These are phyloP conservation scores for Ceriops decandra DNA, from an alignment of 345 rosid species.

Conservation along the genomic window DNA sequence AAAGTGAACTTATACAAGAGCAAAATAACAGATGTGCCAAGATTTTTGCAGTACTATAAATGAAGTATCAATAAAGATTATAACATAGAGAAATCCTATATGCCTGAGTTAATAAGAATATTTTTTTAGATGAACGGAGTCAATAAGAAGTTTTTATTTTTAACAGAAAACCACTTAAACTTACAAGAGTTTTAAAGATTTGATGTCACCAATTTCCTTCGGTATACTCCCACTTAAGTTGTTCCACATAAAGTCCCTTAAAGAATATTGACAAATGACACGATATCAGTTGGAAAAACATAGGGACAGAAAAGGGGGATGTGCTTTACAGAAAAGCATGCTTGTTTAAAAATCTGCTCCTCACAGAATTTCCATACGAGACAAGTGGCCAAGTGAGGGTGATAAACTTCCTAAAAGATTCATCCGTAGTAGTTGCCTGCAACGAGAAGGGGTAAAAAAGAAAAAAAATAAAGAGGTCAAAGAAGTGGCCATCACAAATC, in stretches of 20 bases:
- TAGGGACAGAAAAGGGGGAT: background rate
- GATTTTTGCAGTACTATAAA: background rate
- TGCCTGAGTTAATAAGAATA: too few relatives aligned
- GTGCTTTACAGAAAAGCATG: background rate
- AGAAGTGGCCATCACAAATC: background rate
- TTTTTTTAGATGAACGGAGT: background rate
- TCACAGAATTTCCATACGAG: constrained; percentile 64
- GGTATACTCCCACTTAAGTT: constrained; percentile 72
- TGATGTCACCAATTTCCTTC: constrained; percentile 78
- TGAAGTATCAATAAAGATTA: too few relatives aligned
- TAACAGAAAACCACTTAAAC: constrained; percentile 22
- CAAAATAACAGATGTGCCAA: background rate
- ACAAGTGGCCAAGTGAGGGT: constrained; percentile 68
- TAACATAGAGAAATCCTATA: too few relatives aligned
- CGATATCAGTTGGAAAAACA: constrained; percentile 7
- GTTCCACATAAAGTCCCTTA: constrained; percentile 99
- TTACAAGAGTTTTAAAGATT: constrained; percentile 77
- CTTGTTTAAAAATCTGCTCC: constrained; percentile 17
- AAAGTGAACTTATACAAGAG: constrained; percentile 4
- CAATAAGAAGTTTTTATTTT: background rate
- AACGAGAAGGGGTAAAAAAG: constrained; percentile 8
- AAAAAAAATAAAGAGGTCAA: background rate
- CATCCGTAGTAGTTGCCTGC: constrained; percentile 76
- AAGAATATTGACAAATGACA: constrained; percentile 19
- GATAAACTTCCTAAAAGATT: constrained; percentile 77